Evolutionary conservation across 495 filamentous ascomycete species (phyloP).

Genomic region (Corynascus novoguineensis): DNA sequence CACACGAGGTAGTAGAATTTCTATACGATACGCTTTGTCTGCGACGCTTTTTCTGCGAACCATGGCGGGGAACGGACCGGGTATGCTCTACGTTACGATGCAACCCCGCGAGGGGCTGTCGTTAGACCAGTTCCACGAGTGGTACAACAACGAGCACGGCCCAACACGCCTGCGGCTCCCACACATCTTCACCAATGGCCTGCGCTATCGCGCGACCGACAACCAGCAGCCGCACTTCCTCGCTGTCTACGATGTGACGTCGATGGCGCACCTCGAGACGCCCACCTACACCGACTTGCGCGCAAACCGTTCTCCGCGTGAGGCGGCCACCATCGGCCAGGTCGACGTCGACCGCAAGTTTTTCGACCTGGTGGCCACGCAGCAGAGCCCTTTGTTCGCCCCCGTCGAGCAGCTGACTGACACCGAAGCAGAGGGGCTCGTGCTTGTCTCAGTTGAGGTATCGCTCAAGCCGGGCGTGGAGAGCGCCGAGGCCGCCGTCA

Average conservation of each 20-base stretch:
- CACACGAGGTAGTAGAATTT: neutral
- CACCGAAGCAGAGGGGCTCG: slow-evolving; percentile 53
- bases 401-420: slow-evolving; percentile 55
- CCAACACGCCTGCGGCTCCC: slow-evolving; percentile 67
- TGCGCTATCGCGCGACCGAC: slow-evolving; percentile 68
- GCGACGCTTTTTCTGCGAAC: neutral
- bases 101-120: slow-evolving; percentile 59
- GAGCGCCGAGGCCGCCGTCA: slow-evolving; percentile 49
- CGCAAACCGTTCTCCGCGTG: slow-evolving; percentile 62
- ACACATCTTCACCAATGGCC: slow-evolving; percentile 64
- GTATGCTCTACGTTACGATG: slow-evolving; percentile 76
- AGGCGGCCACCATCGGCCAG: slow-evolving; percentile 69
- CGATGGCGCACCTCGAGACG: slow-evolving; percentile 61
- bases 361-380: slow-evolving; percentile 55
- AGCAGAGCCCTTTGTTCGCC: slow-evolving; percentile 49
- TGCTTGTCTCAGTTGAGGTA: slow-evolving; percentile 57
- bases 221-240: slow-evolving; percentile 59
- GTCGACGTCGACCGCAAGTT: slow-evolving; percentile 65
- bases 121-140: slow-evolving; percentile 73
- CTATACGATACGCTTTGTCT: neutral
- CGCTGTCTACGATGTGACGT: slow-evolving; percentile 73
- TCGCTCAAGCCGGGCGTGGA: slow-evolving; percentile 48
- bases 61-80: slow-evolving; percentile 34
- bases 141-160: slow-evolving; percentile 88
- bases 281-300: slow-evolving; percentile 63